A percentile compares a stretch with the other conserved stretches of the same genome.
These are phyloP conservation scores for Amanita fuliginea DNA, from an alignment of 768 basidiomycete genomes.

Conservation along the genomic window DNA sequence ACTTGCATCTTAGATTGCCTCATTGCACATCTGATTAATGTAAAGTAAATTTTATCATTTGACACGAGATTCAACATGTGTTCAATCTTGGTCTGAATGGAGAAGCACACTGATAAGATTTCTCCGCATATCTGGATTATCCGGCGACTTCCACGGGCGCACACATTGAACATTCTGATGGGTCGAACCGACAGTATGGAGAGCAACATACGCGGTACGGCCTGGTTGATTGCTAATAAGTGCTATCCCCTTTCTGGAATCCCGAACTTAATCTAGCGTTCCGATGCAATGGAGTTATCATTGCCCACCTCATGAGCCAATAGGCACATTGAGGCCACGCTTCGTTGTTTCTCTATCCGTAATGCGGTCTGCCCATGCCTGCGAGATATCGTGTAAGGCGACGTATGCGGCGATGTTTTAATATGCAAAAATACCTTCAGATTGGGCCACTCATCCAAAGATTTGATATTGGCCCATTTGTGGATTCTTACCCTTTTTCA, in stretches of 20 bases:
- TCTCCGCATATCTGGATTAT: too few species aligned
- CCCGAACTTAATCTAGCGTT: too few species aligned
- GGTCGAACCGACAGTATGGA: too few species aligned
- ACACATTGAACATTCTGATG: too few species aligned
- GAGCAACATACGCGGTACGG: too few species aligned
- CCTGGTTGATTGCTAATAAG: too few species aligned
- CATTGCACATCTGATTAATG: not conserved
- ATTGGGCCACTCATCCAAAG: conserved; percentile 11
- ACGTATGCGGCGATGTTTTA: not conserved
- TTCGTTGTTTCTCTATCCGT: not conserved
- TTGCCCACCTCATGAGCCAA: not conserved
- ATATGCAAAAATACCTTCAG: conserved; percentile 31
- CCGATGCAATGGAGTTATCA: not conserved
- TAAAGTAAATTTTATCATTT: not conserved
- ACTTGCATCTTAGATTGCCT: not conserved
- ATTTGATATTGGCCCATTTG: not conserved
- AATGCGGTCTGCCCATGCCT: conserved; percentile 16
- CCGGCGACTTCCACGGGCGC: too few species aligned
- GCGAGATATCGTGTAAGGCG: not conserved
- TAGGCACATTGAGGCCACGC: not conserved
- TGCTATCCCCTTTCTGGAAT: too few species aligned
- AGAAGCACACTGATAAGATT: not conserved
- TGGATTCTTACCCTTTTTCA: not conserved
- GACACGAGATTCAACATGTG: not conserved
- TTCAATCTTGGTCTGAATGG: too few species aligned